Evolutionary conservation across 768 basidiomycete genomes (phyloP).

Genomic region (Lactarius trivialis): DNA sequence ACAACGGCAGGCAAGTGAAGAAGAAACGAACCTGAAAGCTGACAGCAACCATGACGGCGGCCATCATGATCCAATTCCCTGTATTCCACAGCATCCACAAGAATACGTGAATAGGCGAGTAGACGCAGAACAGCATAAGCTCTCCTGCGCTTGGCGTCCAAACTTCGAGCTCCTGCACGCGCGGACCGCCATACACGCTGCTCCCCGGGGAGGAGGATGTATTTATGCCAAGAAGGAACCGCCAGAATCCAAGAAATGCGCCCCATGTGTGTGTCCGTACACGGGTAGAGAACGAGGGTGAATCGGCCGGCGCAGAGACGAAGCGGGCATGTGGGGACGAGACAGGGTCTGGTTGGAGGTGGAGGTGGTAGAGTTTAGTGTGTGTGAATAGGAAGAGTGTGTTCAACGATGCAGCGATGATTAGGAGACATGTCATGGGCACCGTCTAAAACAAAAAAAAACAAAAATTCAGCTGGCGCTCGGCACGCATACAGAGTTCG

Average conservation of each 20-base stretch:
- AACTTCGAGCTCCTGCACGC: constrained; percentile 70
- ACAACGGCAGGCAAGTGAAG: neutral
- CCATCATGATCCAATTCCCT: constrained; percentile 71
- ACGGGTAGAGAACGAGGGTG: constrained; percentile 32
- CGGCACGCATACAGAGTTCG: neutral
- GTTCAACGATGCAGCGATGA: constrained; percentile 51
- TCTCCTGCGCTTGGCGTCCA: constrained; percentile 76
- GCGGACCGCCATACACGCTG: constrained; percentile 22
- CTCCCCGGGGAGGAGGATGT: constrained; percentile 27
- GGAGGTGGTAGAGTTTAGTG: constrained; percentile 61
- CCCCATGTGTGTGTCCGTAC: constrained; percentile 38
- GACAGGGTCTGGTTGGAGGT: constrained; percentile 55
- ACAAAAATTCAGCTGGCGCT: neutral
- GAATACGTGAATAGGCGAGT: constrained; percentile 71
- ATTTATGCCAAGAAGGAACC: constrained; percentile 61
- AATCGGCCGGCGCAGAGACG: constrained; percentile 43
- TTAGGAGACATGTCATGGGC: constrained; percentile 50
- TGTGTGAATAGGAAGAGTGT: constrained; percentile 64
- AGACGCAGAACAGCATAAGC: constrained; percentile 60
- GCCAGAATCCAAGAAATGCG: constrained; percentile 48
- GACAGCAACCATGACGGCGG: constrained; percentile 59
- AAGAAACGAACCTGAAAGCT: constrained; percentile 50
- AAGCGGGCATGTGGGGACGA: constrained; percentile 66
- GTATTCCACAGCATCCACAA: constrained; percentile 66
- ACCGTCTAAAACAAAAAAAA: constrained; percentile 44